Base-by-base conservation (phyloP, 2,329 filamentous ascomycete species). In the Colletotrichum cereale region DNA sequence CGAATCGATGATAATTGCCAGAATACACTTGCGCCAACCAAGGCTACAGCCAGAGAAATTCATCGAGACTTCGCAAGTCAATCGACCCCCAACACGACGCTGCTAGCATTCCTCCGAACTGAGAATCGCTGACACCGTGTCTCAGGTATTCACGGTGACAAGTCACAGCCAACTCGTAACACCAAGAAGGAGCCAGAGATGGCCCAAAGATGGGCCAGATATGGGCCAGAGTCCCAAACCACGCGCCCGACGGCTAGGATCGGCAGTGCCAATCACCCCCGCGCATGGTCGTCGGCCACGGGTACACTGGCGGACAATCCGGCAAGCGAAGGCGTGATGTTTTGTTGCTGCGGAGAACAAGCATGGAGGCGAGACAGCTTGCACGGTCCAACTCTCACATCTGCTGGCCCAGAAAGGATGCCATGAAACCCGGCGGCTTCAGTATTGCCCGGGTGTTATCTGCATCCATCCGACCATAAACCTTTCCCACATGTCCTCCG, bases 181-280 rank as follows among this genome's bases (percentile, higher is more conserved):
- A 40, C 29, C n/a, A 21, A 21, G 24, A n/a, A n/a, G n/a, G n/a
- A n/a, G n/a, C n/a, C n/a, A n/a, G n/a, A n/a, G n/a, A n/a, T n/a
- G n/a, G n/a, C n/a, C 26, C 26, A 36, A 16, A 38, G 21, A 40
- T 29, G 44, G 40, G n/a, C 62, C 44, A 29, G 14, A 31, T 18
- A 50, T 29, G 44, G 24, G 11, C 53, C 42, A 47, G n/a, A 29
- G 40, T 16, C 42, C 36, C 40, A 38, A 38, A 14, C 29, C 52
- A 31, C 21, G 7, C 31, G 21, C 31, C 21, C 52, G 24, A 55
- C 6, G 53, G 66, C 52, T 53, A 60, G 53, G 53, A 48, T 48
- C 66, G 47, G 62, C 66, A 55, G 53, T 60, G 53, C n/a, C 53
- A 55, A 38, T 48, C 34, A 57, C 50, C 21, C 42, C 60, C 66